phyloP scores from a whole-genome alignment of 2,329 filamentous ascomycete species.

The Emydomyces testavorans region DNA sequence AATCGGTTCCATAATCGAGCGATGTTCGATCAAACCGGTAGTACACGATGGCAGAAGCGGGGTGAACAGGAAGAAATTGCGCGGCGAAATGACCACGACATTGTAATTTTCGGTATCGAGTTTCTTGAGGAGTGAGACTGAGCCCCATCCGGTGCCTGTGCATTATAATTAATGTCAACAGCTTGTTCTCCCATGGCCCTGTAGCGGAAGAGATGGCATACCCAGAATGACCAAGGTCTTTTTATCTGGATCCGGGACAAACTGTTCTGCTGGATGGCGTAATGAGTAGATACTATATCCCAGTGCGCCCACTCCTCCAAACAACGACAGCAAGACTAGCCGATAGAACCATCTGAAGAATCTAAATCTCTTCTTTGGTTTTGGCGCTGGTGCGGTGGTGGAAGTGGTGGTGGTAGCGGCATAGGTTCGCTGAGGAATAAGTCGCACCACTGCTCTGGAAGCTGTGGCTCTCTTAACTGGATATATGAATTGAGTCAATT shows the following conservation, averaged over 20 bases:
- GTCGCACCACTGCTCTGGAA: not conserved
- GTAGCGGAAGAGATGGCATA: constrained; percentile 36
- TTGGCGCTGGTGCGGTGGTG: constrained; percentile 25
- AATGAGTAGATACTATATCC: constrained; percentile 73
- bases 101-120: constrained; percentile 99
- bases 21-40: constrained; percentile 93
- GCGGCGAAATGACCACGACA: constrained; percentile 90
- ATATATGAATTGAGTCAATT: constrained; percentile 8
- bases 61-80: constrained; percentile 99
- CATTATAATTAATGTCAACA: constrained; percentile 18
- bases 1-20: constrained; percentile 98
- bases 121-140: constrained; percentile 93
- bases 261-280: constrained; percentile 70
- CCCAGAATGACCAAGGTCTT: constrained; percentile 95
- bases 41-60: constrained; percentile 95
- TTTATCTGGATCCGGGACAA: constrained; percentile 70
- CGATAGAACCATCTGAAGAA: constrained; percentile 74
- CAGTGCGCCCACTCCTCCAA: constrained; percentile 59
- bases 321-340: constrained; percentile 60
- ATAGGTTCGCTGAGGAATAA: constrained; percentile 33
- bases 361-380: constrained; percentile 51
- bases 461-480: not conserved
- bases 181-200: no score
- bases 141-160: constrained; percentile 87
- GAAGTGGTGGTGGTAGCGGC: constrained; percentile 35